Evolutionary conservation across 2,329 filamentous ascomycete species (phyloP), one percentile per base, ranked within the genome.

Genomic region (Leptographium wingfieldii): DNA sequence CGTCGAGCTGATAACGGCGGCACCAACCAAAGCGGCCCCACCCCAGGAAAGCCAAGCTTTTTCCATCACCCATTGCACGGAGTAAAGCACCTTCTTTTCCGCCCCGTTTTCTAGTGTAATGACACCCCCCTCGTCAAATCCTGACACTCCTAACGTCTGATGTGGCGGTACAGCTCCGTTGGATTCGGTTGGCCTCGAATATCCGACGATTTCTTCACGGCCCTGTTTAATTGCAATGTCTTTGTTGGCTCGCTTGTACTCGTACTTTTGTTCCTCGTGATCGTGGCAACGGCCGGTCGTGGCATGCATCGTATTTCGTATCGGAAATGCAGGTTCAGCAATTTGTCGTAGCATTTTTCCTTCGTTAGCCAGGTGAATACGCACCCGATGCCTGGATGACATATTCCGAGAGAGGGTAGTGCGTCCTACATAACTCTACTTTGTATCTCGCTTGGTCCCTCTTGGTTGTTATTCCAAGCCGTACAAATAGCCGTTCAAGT

Each of bases 21-120:
- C n/a, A 16, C 22, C n/a, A 6, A 3, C 22, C 19, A 33, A 55
- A 46, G 58, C 11, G 43, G 46, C 43, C 54, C 54, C 58, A 56
- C 58, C 58, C 58, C 58, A 52, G 54, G 52, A 60, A 55, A 33
- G 54, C 58, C 54, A 60, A 60, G 58, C 58, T 60, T 56, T 56
- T 55, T 25, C n/a, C 16, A 22, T 40, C 35, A 16, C 55, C 25
- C 7, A 11, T 7, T 38, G 9, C 7, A 16, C 38, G 38, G 31
- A 31, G 31, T 31, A 31, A 35, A 5, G 22, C 29, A 5, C 52
- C 29, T 16, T 14, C 35, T 12, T 38, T 38, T 38, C 5, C 7
- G 31, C 38, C 38, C 38, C 38, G 38, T 40, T 40, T 33, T 31
- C 29, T 33, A 19, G 51, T 31, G 51, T 16, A 19, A 46, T 46